A percentile compares a stretch with the other conserved stretches of the same genome.
These are phyloP conservation scores for Eremothecium coryli DNA, from an alignment of 1,139 yeast species.

Conservation along the genomic window DNA sequence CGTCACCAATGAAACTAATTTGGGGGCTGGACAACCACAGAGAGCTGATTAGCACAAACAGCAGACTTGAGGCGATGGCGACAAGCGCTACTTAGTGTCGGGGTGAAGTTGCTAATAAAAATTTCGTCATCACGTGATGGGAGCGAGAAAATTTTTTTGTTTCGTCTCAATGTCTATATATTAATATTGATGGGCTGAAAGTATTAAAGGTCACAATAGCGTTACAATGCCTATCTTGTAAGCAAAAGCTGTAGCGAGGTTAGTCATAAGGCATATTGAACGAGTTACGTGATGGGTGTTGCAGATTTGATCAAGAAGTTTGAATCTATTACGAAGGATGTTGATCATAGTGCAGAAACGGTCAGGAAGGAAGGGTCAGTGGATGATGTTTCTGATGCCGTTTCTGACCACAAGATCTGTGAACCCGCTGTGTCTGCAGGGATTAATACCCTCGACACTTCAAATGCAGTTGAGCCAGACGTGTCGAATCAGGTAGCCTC, in stretches of 20 bases:
- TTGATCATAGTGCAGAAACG: background rate
- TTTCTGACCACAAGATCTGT: background rate
- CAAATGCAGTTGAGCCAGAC: background rate
- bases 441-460: background rate
- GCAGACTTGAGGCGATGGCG: conserved; percentile 1
- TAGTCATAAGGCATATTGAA: background rate
- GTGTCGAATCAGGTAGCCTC: too few species aligned
- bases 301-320: conserved; percentile 32
- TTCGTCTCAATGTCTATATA: conserved; percentile 1
- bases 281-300: conserved; percentile 26
- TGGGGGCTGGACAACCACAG: background rate
- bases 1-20: conserved; percentile 1
- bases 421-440: background rate
- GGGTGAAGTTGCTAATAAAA: background rate
- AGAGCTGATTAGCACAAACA: conserved; percentile 1
- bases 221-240: too few species aligned
- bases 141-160: background rate
- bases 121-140: background rate
- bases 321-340: conserved; percentile 23
- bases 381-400: background rate
- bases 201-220: too few species aligned
- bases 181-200: background rate
- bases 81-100: too few species aligned
- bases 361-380: background rate
- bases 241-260: too few species aligned